phyloP scores from a whole-genome alignment of 176 grass and related monocot species.

The Carex littledalei region DNA sequence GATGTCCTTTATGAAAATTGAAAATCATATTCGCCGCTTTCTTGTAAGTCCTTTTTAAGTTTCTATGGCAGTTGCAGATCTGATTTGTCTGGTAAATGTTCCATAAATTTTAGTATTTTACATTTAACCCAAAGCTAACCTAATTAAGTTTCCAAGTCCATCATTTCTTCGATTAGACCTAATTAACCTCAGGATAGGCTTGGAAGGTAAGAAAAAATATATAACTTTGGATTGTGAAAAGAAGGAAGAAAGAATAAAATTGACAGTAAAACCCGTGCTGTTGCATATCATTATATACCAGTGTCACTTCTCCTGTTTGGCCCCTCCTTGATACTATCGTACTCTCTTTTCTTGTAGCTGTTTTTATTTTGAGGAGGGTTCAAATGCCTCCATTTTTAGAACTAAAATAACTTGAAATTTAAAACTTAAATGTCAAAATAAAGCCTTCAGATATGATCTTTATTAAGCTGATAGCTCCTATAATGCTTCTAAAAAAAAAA shows the following conservation, averaged over 20 bases:
- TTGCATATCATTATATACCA: not conserved
- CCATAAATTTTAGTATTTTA: not conserved
- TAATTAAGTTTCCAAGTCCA: not conserved
- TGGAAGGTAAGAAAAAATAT: not conserved
- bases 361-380: not conserved
- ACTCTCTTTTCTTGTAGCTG: not conserved
- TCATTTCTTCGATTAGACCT: not conserved
- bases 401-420: too few species aligned
- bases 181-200: not conserved
- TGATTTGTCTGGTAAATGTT: not conserved
- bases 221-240: not conserved
- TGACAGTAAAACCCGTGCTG: not conserved
- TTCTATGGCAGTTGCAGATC: slow-evolving; percentile 3
- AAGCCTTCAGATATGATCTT: too few species aligned
- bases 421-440: too few species aligned
- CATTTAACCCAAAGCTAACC: not conserved
- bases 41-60: slow-evolving; percentile 49
- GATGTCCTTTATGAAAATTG: slow-evolving; percentile 83
- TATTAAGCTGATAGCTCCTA: too few species aligned
- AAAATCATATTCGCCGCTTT: slow-evolving; percentile 68
- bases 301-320: not conserved
- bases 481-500: too few species aligned
- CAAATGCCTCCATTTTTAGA: too few species aligned
- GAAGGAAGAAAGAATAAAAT: not conserved
- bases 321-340: not conserved